Evolutionary conservation across 805 yeast species (phyloP), one percentile per base, ranked within the genome.

Genomic region (Candida boleticola): DNA sequence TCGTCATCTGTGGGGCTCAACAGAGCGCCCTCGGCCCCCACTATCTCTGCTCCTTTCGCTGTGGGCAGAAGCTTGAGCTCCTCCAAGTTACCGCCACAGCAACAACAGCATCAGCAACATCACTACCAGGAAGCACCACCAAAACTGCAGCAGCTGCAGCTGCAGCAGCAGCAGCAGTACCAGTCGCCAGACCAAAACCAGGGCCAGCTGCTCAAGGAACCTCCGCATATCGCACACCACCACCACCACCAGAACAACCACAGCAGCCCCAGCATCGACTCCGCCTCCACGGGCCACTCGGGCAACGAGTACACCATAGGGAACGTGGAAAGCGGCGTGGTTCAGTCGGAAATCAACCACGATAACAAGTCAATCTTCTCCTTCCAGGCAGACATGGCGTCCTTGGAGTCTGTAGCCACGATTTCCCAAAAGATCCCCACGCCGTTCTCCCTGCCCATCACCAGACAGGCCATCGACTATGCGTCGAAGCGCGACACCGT

Each of bases 351-450:
- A n/a, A 18, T 10, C n/a, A 13, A n/a, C 14, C 16, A 6, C 30
- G 41, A 38, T 18, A 61, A 54, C 36, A 46, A 45, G 21, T 61
- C 66, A 3, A 50, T 56, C 9, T 57, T 51, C 23, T 58, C 66
- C 3, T 48, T 60, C 13, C 46, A 47, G 22, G 63, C 63, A 5
- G 61, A 62, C 40, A 38, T 56, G 18, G 47, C 52, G 11, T 41
- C 44, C 30, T 22, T 25, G 20, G 38, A 35, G 25, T 37, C 40
- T 27, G 38, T 29, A 17, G 41, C 41, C 16, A 29, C 41, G 4
- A 29, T 38, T 7, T 31, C 41, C 5, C 41, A 38, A 18, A 20
- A 16, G 6, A 16, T 31, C 23, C 20, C 29, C 4, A 25, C 27
- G 10, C 41, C 23, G 16, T 35, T 31, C 5, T 31, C 35, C 11